Percentiles rank a stretch among this genome's conserved stretches.
These are phyloP conservation scores for Nyssa sinensis DNA, from an alignment of 148 eudicot species.

Conservation along the genomic window DNA sequence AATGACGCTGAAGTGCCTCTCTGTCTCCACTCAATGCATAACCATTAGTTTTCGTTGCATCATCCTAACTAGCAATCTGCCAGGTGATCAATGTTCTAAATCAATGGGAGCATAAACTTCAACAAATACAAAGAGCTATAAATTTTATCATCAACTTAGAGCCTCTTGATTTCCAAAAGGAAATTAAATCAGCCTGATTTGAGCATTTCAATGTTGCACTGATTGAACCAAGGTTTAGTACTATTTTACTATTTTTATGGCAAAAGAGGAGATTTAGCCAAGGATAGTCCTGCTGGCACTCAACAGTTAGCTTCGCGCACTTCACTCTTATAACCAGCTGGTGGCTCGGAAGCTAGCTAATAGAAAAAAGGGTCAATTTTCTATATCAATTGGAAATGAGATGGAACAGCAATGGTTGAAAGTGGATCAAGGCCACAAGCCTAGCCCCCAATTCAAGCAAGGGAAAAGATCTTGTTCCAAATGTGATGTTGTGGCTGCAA, in stretches of 20 bases:
- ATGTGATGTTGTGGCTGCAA: constrained; percentile 50
- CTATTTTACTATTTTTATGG: too few species aligned
- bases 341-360: constrained; percentile 49
- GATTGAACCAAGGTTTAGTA: background rate
- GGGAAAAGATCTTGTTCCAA: constrained; percentile 55
- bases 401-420: constrained; percentile 17
- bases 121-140: background rate
- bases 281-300: background rate
- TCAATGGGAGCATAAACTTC: background rate
- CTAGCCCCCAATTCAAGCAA: constrained; percentile 11
- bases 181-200: background rate
- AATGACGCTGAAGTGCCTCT: constrained; percentile 52
- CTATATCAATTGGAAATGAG: constrained; percentile 35
- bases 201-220: background rate
- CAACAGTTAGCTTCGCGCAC: background rate
- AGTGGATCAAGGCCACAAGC: background rate
- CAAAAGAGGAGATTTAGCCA: background rate
- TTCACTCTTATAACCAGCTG: constrained; percentile 18
- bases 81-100: background rate
- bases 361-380: constrained; percentile 32
- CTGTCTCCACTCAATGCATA: constrained; percentile 50
- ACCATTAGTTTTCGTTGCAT: constrained; percentile 41
- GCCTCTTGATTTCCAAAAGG: background rate
- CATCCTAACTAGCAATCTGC: constrained; percentile 32
- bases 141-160: background rate